Percentiles rank a stretch among this genome's conserved stretches.
Conservation (phyloP, 225 moss, liverwort and hornwort species). For the Neckera pumila region DNA sequence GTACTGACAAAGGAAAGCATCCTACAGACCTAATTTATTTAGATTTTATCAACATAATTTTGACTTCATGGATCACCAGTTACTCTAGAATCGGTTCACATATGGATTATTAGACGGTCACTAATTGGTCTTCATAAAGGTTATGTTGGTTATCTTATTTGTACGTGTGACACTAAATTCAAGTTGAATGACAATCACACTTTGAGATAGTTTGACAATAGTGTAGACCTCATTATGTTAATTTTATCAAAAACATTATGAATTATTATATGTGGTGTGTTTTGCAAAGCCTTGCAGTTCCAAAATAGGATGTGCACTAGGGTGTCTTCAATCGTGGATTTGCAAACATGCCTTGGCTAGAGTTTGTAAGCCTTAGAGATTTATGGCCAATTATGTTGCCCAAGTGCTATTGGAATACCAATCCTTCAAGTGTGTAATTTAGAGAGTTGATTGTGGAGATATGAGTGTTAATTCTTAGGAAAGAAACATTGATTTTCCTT, state of each 20-base stretch:
- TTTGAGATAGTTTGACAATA: neutral
- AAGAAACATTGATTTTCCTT: neutral
- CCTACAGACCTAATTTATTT: neutral
- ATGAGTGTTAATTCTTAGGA: neutral
- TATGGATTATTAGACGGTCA: neutral
- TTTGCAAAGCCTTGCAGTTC: neutral
- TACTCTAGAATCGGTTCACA: too few relatives aligned
- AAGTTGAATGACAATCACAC: neutral
- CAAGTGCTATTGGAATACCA: fast-evolving
- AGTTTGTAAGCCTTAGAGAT: neutral
- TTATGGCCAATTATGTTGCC: fast-evolving
- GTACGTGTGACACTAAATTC: neutral
- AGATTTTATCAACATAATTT: neutral
- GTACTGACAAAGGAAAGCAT: neutral
- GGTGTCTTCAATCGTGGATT: neutral
- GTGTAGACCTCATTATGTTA: neutral
- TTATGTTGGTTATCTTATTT: neutral
- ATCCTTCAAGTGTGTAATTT: neutral
- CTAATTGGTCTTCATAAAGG: neutral
- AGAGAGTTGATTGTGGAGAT: neutral
- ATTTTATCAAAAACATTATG: neutral
- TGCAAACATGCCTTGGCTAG: neutral
- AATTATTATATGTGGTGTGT: neutral
- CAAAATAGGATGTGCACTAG: neutral
- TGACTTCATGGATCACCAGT: neutral